These are phyloP conservation scores for Ceratobasidium sp. DNA, from an alignment of 1,284 basidiomycete genomes.

Conservation along the genomic window DNA sequence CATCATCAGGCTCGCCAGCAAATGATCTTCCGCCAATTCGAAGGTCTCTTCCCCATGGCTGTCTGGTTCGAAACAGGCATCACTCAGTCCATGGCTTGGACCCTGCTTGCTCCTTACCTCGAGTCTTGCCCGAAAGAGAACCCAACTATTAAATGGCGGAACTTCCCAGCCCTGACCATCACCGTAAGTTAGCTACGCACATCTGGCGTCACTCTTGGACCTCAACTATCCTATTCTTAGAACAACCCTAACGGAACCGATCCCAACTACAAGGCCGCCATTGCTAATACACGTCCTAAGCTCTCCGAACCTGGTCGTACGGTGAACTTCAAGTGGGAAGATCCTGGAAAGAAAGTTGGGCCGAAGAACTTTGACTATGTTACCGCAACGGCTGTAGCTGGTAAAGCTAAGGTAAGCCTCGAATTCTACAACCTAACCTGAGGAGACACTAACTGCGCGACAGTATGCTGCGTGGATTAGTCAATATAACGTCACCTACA, in stretches of 20 bases:
- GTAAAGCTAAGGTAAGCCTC: constrained; percentile 59
- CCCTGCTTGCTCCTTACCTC: constrained; percentile 71
- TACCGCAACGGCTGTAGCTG: constrained; percentile 54
- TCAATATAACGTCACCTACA: constrained; percentile 75
- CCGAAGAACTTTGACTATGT: constrained; percentile 58
- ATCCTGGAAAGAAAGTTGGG: constrained; percentile 66
- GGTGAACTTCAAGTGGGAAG: constrained; percentile 69
- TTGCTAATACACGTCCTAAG: constrained; percentile 66
- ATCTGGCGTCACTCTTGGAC: neutral
- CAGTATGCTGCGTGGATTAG: constrained; percentile 67
- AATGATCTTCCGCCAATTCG: constrained; percentile 75
- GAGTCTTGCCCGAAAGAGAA: constrained; percentile 70
- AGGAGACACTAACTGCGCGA: neutral
- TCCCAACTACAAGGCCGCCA: constrained; percentile 58
- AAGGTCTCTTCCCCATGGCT: constrained; percentile 74
- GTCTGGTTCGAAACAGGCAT: constrained; percentile 67
- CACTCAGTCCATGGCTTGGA: constrained; percentile 74
- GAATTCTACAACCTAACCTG: constrained; percentile 3
- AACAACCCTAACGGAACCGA: constrained; percentile 40
- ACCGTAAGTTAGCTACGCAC: constrained; percentile 48
- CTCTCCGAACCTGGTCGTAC: constrained; percentile 64
- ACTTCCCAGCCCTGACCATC: constrained; percentile 68
- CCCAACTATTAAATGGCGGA: constrained; percentile 67
- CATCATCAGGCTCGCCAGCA: constrained; percentile 65
- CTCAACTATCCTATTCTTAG: neutral